phyloP scores from a whole-genome alignment of 1,284 basidiomycete genomes.

The Volvariella surrecta region DNA sequence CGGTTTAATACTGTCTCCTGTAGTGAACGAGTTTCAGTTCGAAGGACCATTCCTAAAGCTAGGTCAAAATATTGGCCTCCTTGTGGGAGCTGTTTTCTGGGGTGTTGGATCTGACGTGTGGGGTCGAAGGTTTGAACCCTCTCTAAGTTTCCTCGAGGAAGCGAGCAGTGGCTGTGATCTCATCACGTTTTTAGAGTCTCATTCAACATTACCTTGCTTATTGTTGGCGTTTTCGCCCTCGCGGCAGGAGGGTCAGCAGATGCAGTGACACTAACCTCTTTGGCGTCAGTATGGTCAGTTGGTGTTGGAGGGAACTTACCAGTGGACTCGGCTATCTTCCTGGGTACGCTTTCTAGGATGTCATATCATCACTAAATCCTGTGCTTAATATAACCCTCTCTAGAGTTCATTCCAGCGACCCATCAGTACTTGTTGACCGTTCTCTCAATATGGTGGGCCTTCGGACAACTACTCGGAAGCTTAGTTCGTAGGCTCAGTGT shows the following conservation, averaged over 20 bases:
- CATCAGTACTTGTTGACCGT: conserved; percentile 31
- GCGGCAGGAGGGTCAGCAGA: conserved; percentile 52
- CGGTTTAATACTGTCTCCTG: conserved; percentile 48
- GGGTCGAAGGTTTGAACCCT: conserved; percentile 37
- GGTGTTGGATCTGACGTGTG: conserved; percentile 54
- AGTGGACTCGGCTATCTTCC: conserved; percentile 73
- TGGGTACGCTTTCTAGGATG: conserved; percentile 34
- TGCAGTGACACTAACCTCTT: conserved; percentile 39
- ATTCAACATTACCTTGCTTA: conserved; percentile 70
- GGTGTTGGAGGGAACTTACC: conserved; percentile 65
- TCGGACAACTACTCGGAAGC: conserved; percentile 48
- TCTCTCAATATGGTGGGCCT: conserved; percentile 59
- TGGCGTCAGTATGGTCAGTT: conserved; percentile 49
- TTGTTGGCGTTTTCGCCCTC: conserved; percentile 60
- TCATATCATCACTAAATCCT: background rate
- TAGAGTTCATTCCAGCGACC: conserved; percentile 57
- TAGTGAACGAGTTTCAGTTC: conserved; percentile 49
- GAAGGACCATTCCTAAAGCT: conserved; percentile 48
- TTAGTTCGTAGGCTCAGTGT: conserved; percentile 39
- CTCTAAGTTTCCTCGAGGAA: no score
- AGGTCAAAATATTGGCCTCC: conserved; percentile 51
- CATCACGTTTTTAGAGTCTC: conserved; percentile 35
- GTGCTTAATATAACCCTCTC: background rate
- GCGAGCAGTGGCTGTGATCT: no score
- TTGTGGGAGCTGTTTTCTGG: conserved; percentile 61